These are phyloP conservation scores for Patellifolia procumbens DNA, from an alignment of 179 eudicot genomes.

Conservation along the genomic window DNA sequence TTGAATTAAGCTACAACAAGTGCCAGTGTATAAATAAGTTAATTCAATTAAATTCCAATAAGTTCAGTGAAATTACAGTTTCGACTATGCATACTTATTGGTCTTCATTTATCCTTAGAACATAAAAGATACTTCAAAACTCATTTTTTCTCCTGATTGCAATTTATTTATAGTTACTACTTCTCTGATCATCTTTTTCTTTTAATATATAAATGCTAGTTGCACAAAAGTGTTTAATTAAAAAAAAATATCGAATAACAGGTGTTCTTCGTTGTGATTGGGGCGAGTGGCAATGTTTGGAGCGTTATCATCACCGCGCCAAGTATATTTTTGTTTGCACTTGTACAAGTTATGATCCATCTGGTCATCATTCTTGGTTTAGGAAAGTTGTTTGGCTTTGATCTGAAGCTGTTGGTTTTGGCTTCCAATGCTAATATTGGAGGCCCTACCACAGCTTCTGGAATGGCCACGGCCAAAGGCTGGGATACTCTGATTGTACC, in stretches of 20 bases:
- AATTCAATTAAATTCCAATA: no score
- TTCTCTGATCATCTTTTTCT: neutral
- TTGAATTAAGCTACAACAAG: no score
- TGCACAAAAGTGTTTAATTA: neutral
- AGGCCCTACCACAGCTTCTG: conserved; percentile 92
- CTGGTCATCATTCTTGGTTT: conserved; percentile 57
- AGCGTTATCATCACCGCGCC: conserved; percentile 73
- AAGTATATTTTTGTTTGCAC: conserved; percentile 68
- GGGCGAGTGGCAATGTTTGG: conserved; percentile 77
- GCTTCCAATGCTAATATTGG: conserved; percentile 85
- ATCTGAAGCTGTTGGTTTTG: conserved; percentile 54
- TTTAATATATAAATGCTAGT: neutral
- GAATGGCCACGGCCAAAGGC: conserved; percentile 86
- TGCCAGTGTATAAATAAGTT: no score
- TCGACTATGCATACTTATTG: no score
- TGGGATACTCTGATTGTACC: conserved; percentile 69
- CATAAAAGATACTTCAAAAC: neutral
- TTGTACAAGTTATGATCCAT: conserved; percentile 70
- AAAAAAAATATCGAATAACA: conserved; percentile 19
- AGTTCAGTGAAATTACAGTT: no score
- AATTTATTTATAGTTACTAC: neutral
- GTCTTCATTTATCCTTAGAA: neutral
- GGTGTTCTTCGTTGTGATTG: conserved; percentile 81
- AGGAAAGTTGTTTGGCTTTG: conserved; percentile 55
- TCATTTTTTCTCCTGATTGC: neutral